phyloP scores from a whole-genome alignment of 2,329 filamentous ascomycete genomes.

The Nemania sp. region DNA sequence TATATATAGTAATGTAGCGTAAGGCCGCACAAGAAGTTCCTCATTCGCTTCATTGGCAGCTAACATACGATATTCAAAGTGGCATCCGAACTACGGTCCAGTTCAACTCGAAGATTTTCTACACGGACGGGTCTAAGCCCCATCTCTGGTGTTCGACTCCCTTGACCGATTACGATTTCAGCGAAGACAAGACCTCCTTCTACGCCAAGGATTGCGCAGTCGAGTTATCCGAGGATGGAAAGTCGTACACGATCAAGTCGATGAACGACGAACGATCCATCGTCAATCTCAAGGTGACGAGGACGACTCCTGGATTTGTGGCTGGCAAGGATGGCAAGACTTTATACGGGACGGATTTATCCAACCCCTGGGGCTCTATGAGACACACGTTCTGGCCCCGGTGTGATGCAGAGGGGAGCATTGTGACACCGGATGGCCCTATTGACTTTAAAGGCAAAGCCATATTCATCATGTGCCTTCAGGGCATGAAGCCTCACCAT shows the following conservation, averaged over 20 bases:
- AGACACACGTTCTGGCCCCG: conserved; percentile 94
- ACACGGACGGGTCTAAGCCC: conserved; percentile 70
- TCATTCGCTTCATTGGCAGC: conserved; percentile 15
- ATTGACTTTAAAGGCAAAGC: conserved; percentile 81
- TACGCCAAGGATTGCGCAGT: conserved; percentile 84
- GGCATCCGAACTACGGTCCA: conserved; percentile 89
- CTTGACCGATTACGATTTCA: conserved; percentile 79
- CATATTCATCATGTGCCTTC: conserved; percentile 81
- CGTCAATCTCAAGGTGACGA: conserved; percentile 83
- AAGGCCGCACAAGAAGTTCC: conserved; percentile 44
- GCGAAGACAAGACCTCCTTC: conserved; percentile 79
- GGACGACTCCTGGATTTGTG: conserved; percentile 77
- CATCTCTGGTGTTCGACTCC: conserved; percentile 84
- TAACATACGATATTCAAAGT: conserved; percentile 50
- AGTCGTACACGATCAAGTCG: conserved; percentile 85
- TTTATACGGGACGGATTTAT: conserved; percentile 82
- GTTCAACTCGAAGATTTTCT: conserved; percentile 94
- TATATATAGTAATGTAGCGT: conserved; percentile 98
- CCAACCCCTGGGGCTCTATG: conserved; percentile 89
- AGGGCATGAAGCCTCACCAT: conserved; percentile 99
- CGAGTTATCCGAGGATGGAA: conserved; percentile 83
- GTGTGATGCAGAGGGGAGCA: conserved; percentile 77
- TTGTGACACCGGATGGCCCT: conserved; percentile 79
- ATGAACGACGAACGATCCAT: conserved; percentile 77
- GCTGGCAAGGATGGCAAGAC: conserved; percentile 82